These are phyloP conservation scores for Echeveria elegans DNA, from an alignment of 164 flowering plant genomes.

Conservation along the genomic window DNA sequence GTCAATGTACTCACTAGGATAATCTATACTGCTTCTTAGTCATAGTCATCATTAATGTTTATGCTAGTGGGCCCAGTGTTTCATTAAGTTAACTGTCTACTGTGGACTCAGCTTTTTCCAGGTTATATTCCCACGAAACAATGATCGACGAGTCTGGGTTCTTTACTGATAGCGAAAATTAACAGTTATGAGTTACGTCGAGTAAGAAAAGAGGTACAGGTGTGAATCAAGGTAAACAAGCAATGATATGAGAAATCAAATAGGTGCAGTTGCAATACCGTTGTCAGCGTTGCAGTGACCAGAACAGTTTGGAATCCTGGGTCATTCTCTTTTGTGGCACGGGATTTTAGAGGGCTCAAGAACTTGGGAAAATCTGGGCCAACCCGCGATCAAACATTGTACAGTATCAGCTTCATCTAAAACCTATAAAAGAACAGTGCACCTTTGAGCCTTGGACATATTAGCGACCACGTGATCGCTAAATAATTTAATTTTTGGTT, in stretches of 20 bases:
- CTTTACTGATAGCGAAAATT: neutral
- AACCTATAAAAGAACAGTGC: conserved; percentile 38
- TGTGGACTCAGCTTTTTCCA: neutral
- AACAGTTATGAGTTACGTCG: no score
- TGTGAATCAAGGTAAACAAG: neutral
- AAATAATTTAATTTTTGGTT: neutral
- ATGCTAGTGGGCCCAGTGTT: neutral
- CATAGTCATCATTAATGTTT: neutral
- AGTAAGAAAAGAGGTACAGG: neutral
- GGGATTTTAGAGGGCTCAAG: conserved; percentile 69
- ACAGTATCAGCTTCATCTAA: conserved; percentile 99
- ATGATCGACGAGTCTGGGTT: neutral
- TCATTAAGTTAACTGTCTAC: neutral
- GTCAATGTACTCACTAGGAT: neutral
- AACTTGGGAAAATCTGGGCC: conserved; percentile 95
- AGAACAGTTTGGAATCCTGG: conserved; percentile 79
- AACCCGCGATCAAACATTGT: conserved; percentile 99
- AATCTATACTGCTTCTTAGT: neutral
- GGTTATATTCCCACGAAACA: neutral
- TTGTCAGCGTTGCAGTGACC: conserved; percentile 91
- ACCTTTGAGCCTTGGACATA: conserved; percentile 7
- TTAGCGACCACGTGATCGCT: neutral
- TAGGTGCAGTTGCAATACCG: conserved; percentile 33
- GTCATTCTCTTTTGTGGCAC: conserved; percentile 58
- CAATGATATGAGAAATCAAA: neutral